Conservation (phyloP, 2,329 filamentous ascomycete genomes). For the Fusarium hainanense region DNA sequence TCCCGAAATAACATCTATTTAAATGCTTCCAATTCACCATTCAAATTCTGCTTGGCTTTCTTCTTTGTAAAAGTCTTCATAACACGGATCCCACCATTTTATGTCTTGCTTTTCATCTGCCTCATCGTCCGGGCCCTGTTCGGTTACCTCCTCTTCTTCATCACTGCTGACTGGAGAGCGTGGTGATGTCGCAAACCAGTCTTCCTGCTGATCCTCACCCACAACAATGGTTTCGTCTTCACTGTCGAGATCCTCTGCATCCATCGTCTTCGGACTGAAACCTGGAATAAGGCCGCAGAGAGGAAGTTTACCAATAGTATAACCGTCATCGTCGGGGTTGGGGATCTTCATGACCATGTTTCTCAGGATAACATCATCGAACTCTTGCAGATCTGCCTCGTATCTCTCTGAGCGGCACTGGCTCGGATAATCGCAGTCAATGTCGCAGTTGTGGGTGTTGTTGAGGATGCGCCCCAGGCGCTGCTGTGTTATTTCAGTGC, state of each 20-base stretch:
- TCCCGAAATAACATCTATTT: neutral
- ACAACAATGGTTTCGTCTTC: conserved; percentile 13
- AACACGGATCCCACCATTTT: neutral
- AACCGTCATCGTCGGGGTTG: too few relatives aligned
- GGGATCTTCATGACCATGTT: neutral
- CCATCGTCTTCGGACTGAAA: neutral
- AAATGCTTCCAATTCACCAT: neutral
- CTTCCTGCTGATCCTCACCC: conserved; percentile 6
- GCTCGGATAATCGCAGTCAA: conserved; percentile 42
- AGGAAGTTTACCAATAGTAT: neutral
- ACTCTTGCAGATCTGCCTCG: neutral
- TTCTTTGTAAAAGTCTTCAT: too few relatives aligned
- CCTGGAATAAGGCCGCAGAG: conserved; percentile 22
- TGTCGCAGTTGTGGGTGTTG: conserved; percentile 30
- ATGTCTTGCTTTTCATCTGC: neutral
- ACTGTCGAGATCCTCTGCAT: neutral
- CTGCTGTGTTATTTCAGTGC: neutral
- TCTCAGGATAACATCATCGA: neutral
- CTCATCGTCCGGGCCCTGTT: neutral
- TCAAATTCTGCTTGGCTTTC: neutral
- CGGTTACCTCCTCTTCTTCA: neutral
- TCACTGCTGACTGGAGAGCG: neutral
- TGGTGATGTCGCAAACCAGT: conserved; percentile 1
- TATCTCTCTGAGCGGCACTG: conserved; percentile 34
- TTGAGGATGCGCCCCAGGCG: conserved; percentile 13